Evolutionary conservation across 129 eudicot species (phyloP).

Genomic region (Kitagawia praeruptora): DNA sequence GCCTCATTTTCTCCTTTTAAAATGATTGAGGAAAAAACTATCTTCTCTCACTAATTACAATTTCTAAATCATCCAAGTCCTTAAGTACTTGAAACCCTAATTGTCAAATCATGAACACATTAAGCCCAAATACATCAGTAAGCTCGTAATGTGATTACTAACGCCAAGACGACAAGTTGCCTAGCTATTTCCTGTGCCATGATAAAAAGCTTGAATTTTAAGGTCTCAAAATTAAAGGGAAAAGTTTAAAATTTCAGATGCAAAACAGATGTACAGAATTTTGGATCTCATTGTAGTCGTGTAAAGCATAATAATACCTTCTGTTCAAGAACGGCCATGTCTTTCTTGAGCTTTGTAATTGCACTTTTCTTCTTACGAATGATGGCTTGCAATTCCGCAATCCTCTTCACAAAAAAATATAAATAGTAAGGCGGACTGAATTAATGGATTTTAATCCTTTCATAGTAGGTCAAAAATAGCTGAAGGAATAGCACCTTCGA

Average conservation of each 20-base stretch:
- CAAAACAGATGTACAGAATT: background rate
- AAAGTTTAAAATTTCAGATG: background rate
- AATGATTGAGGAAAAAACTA: background rate
- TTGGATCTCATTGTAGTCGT: background rate
- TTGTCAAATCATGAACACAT: background rate
- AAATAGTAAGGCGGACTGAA: background rate
- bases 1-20: background rate
- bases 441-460: background rate
- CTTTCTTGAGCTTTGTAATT: slow-evolving; percentile 70
- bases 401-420: slow-evolving; percentile 39
- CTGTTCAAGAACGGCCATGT: slow-evolving; percentile 68
- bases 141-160: background rate
- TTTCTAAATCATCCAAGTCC: background rate
- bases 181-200: background rate
- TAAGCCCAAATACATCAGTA: background rate
- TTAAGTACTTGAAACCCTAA: too few species aligned
- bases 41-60: background rate
- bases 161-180: background rate
- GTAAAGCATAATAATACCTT: slow-evolving; percentile 36
- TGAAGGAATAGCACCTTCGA: slow-evolving; percentile 44
- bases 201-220: background rate
- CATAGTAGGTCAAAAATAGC: background rate
- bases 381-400: slow-evolving; percentile 67
- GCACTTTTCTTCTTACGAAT: slow-evolving; percentile 68
- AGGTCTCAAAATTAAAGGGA: background rate